Conservation (phyloP, 805 yeast species). For the Ogataea neopini region DNA sequence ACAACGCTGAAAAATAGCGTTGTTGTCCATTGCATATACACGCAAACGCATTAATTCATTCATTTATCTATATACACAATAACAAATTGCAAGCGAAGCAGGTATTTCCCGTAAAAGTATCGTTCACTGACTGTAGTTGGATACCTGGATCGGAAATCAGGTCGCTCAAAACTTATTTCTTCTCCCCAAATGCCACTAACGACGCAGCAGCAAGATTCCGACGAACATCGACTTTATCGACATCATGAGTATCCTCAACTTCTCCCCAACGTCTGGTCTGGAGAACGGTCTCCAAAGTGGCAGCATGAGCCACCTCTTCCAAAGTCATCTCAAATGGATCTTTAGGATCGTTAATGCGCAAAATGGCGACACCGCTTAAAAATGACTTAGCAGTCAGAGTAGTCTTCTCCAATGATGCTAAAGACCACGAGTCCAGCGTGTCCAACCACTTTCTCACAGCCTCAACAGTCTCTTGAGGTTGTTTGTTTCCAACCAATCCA, state of each 20-base stretch:
- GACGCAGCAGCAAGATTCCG: conserved; percentile 83
- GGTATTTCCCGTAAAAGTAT: too few species aligned
- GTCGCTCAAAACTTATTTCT: not conserved
- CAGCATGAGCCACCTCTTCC: conserved; percentile 74
- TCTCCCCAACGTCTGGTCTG: conserved; percentile 97
- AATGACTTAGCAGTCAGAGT: conserved; percentile 84
- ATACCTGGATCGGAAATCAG: too few species aligned
- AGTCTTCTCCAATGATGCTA: conserved; percentile 90
- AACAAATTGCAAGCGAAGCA: too few species aligned
- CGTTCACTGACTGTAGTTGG: too few species aligned
- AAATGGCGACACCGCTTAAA: conserved; percentile 71
- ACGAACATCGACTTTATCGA: conserved; percentile 86
- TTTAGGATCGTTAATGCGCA: conserved; percentile 44
- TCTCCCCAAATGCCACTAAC: conserved; percentile 45
- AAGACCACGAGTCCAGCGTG: conserved; percentile 66
- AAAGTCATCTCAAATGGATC: conserved; percentile 42
- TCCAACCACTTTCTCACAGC: conserved; percentile 68
- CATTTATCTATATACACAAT: not conserved
- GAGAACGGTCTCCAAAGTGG: conserved; percentile 76
- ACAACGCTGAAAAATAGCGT: too few species aligned
- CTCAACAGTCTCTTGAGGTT: conserved; percentile 55
- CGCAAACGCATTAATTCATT: not conserved
- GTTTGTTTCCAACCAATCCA: conserved; percentile 81
- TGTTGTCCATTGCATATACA: too few species aligned
- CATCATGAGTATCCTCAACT: conserved; percentile 98